Conservation (phyloP, 2,329 filamentous ascomycete species). For the Calonectria hongkongensis region DNA sequence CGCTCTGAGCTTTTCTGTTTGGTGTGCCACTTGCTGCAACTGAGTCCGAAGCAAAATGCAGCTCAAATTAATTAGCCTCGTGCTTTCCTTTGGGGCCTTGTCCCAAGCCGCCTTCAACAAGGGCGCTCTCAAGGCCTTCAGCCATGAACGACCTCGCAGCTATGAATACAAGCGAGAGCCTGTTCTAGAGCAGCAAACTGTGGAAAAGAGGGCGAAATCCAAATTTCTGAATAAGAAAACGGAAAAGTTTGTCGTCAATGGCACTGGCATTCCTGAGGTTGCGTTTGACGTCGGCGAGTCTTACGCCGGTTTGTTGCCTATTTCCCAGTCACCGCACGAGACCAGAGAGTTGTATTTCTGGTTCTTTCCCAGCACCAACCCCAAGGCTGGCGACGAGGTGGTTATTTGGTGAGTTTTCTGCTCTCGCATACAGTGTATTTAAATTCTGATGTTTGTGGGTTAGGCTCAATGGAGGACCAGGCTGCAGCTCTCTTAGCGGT, state of each 20-base stretch:
- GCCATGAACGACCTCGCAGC: constrained; percentile 36
- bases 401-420: constrained; percentile 70
- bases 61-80: constrained; percentile 46
- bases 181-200: constrained; percentile 12
- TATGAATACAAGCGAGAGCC: constrained; percentile 42
- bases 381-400: constrained; percentile 72
- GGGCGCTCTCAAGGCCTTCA: constrained; percentile 49
- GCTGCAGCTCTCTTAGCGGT: constrained; percentile 52
- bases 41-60: constrained; percentile 38
- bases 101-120: constrained; percentile 51
- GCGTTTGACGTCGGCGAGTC: constrained; percentile 81
- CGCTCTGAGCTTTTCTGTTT: background rate
- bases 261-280: constrained; percentile 79
- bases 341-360: constrained; percentile 77
- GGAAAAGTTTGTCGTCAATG: constrained; percentile 76
- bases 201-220: constrained; percentile 41
- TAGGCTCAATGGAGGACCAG: constrained; percentile 66
- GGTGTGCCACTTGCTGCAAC: background rate
- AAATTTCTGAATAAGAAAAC: constrained; percentile 50
- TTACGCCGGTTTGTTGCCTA: constrained; percentile 78
- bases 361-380: constrained; percentile 77
- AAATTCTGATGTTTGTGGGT: constrained; percentile 68
- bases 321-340: constrained; percentile 69
- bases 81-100: constrained; percentile 49
- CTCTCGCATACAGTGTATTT: background rate